These are phyloP conservation scores for Fusarium sacchari DNA, from an alignment of 2,329 filamentous ascomycete species.

Conservation along the genomic window DNA sequence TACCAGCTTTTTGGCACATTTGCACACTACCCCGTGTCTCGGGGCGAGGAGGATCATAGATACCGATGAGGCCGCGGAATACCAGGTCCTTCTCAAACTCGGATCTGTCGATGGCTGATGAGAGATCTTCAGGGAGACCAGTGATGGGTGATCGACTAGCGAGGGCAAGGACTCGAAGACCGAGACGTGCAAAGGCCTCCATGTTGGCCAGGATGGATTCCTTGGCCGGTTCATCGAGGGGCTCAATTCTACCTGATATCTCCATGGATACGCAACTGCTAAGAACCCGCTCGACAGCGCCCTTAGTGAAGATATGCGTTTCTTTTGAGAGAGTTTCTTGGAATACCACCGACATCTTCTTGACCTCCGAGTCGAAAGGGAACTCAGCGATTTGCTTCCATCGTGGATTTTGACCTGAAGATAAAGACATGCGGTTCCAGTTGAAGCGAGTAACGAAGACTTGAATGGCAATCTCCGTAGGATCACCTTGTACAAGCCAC, in stretches of 20 bases:
- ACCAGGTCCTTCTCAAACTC: constrained; percentile 63
- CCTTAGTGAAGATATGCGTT: constrained; percentile 67
- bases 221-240: constrained; percentile 51
- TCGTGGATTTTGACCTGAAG: constrained; percentile 56
- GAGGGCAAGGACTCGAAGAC: constrained; percentile 73
- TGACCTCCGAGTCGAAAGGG: constrained; percentile 78
- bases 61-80: constrained; percentile 72
- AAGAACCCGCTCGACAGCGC: constrained; percentile 73
- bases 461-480: constrained; percentile 76
- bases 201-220: constrained; percentile 70
- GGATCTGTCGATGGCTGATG: constrained; percentile 27
- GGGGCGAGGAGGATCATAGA: constrained; percentile 74
- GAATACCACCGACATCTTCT: constrained; percentile 81
- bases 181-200: constrained; percentile 71
- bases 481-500: constrained; percentile 73
- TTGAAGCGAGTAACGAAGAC: constrained; percentile 77
- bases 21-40: constrained; percentile 66
- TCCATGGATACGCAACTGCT: constrained; percentile 65
- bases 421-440: constrained; percentile 65
- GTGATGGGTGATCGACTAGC: constrained; percentile 48
- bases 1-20: constrained; percentile 67
- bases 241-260: constrained; percentile 50
- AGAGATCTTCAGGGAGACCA: constrained; percentile 32
- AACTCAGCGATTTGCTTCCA: constrained; percentile 74
- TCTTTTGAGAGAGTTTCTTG: constrained; percentile 51